Evolutionary conservation across 208 protist species (phyloP).

Genomic region (Vickermania spadyakhi): DNA sequence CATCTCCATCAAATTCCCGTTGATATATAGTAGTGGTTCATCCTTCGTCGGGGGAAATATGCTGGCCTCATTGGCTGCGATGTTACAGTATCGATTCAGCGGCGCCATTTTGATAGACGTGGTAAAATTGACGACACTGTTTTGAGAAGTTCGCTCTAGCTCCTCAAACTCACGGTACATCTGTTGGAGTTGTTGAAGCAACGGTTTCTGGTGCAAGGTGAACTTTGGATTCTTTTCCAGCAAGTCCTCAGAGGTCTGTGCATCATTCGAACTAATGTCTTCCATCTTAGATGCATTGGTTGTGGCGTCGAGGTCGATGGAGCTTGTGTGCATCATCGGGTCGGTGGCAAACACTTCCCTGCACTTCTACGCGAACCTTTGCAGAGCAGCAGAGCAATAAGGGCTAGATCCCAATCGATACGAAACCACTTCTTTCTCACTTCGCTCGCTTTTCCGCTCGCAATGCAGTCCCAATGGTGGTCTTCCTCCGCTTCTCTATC

Average conservation of each 20-base stretch:
- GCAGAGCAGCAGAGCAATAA: too few species aligned
- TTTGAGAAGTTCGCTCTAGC: conserved; percentile 30
- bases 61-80: conserved; percentile 69
- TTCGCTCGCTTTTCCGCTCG: too few species aligned
- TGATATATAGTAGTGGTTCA: conserved; percentile 33
- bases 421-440: too few species aligned
- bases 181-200: conserved; percentile 21
- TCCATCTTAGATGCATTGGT: too few species aligned
- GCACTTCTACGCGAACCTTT: too few species aligned
- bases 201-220: conserved; percentile 15
- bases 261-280: conserved; percentile 1
- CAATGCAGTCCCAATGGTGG: too few species aligned
- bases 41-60: conserved; percentile 32
- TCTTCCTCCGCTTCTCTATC: too few species aligned
- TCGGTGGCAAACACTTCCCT: too few species aligned
- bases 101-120: conserved; percentile 27
- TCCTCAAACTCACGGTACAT: conserved; percentile 38
- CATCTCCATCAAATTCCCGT: conserved; percentile 45
- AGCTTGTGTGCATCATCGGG: too few species aligned
- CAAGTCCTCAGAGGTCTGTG: background rate
- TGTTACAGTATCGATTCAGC: conserved; percentile 74
- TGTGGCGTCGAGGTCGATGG: too few species aligned
- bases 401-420: too few species aligned
- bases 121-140: conserved; percentile 50
- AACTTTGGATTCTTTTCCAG: conserved; percentile 20